Conservation (phyloP, 805 yeast species). For the Wickerhamomyces queroliae region DNA sequence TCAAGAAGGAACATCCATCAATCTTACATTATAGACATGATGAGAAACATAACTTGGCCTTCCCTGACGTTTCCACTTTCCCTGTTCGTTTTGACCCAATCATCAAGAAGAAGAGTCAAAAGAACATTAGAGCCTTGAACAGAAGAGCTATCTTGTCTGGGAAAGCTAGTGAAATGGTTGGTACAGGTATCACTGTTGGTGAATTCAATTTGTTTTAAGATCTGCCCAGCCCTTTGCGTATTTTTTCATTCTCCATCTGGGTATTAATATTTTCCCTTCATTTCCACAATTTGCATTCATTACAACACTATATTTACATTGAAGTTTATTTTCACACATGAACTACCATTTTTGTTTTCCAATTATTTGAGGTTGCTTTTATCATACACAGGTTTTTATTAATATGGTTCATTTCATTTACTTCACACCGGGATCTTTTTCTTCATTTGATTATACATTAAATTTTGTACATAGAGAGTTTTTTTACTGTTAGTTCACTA, state of each 20-base stretch:
- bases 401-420: too few relatives aligned
- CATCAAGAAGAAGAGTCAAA: slow-evolving; percentile 3
- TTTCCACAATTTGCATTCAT: neutral
- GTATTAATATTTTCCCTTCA: neutral
- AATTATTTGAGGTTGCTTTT: too few relatives aligned
- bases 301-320: too few relatives aligned
- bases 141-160: slow-evolving; percentile 24
- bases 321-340: too few relatives aligned
- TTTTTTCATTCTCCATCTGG: neutral
- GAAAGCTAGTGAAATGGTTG: slow-evolving; percentile 25
- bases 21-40: slow-evolving; percentile 22
- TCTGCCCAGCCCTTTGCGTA: neutral
- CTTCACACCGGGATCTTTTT: too few relatives aligned
- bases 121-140: slow-evolving; percentile 18
- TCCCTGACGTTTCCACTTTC: slow-evolving; percentile 23
- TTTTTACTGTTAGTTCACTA: too few relatives aligned
- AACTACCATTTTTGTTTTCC: too few relatives aligned
- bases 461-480: too few relatives aligned
- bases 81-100: slow-evolving; percentile 22
- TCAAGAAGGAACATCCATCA: neutral
- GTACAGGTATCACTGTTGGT: slow-evolving; percentile 21
- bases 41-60: slow-evolving; percentile 24
- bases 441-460: too few relatives aligned
- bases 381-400: too few relatives aligned
- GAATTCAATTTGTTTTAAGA: slow-evolving; percentile 15